Percentiles rank a stretch among this genome's conserved stretches.
Conservation (phyloP, 768 basidiomycete species). For the Trametes meyenii region DNA sequence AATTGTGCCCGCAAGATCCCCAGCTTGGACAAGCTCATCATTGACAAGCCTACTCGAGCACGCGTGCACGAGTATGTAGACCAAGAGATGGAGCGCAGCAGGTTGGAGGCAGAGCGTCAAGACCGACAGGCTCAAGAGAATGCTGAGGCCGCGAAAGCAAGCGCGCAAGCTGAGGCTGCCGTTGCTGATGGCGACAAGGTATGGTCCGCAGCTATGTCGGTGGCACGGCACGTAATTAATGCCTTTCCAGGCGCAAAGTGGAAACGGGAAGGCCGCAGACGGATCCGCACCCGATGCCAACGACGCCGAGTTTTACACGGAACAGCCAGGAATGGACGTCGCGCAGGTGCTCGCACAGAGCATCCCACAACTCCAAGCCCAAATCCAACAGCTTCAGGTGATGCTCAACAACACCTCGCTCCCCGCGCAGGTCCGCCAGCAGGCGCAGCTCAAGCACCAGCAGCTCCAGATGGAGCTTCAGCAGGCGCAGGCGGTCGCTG, state of each 20-base stretch:
- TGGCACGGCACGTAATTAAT: background rate
- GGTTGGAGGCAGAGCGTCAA: slow-evolving; percentile 51
- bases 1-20: slow-evolving; percentile 86
- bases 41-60: slow-evolving; percentile 79
- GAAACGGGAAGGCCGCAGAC: background rate
- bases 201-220: background rate
- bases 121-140: slow-evolving; percentile 13
- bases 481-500: slow-evolving; percentile 75
- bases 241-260: background rate
- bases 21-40: slow-evolving; percentile 82
- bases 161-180: background rate
- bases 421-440: slow-evolving; percentile 71
- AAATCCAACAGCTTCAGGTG: slow-evolving; percentile 76
- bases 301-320: slow-evolving; percentile 67
- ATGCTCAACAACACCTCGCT: slow-evolving; percentile 81
- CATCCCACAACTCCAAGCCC: slow-evolving; percentile 83
- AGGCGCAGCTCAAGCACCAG: slow-evolving; percentile 82
- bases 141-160: slow-evolving; percentile 10
- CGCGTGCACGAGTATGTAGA: slow-evolving; percentile 85
- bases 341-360: slow-evolving; percentile 71
- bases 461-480: slow-evolving; percentile 78
- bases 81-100: slow-evolving; percentile 76
- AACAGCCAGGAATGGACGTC: slow-evolving; percentile 70
- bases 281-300: slow-evolving; percentile 28
- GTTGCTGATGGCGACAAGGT: slow-evolving; percentile 17